These are phyloP conservation scores for Carpinus fangiana DNA, from an alignment of 306 rosid species.

Conservation along the genomic window DNA sequence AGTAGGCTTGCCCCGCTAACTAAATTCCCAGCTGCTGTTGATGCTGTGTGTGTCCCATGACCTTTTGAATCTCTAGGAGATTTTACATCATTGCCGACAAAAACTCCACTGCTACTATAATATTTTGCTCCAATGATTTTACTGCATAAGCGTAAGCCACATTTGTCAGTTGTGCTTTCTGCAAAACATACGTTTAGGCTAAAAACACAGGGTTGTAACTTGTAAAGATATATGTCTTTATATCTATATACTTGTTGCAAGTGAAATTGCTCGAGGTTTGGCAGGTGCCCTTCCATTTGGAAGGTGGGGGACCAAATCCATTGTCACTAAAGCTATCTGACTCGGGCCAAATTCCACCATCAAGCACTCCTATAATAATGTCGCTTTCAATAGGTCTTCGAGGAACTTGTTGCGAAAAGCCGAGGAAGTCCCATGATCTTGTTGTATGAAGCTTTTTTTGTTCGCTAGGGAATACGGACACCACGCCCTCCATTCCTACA, in stretches of 20 bases:
- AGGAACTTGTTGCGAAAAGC: constrained; percentile 31
- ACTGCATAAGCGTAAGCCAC: background rate
- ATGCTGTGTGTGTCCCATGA: constrained; percentile 59
- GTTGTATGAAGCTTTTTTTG: constrained; percentile 46
- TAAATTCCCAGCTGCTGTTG: constrained; percentile 44
- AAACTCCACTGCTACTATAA: background rate
- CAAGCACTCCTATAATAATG: constrained; percentile 47
- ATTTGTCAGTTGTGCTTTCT: too few species aligned
- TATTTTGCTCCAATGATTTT: background rate
- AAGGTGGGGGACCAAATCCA: constrained; percentile 50
- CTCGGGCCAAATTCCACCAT: constrained; percentile 58
- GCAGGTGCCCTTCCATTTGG: constrained; percentile 58
- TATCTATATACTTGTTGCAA: constrained; percentile 47
- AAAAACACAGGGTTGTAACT: background rate
- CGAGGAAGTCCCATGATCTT: constrained; percentile 63
- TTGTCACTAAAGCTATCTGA: constrained; percentile 42
- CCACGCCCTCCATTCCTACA: constrained; percentile 46
- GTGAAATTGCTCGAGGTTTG: constrained; percentile 33
- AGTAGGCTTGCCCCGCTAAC: constrained; percentile 36
- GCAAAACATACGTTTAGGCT: too few species aligned
- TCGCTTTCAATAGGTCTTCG: constrained; percentile 35
- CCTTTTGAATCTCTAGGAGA: constrained; percentile 46
- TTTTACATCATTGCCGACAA: background rate
- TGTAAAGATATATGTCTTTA: too few species aligned
- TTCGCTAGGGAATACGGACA: constrained; percentile 50